Evolutionary conservation across 257 asterid species (phyloP).

Genomic region (Henckelia pumila): DNA sequence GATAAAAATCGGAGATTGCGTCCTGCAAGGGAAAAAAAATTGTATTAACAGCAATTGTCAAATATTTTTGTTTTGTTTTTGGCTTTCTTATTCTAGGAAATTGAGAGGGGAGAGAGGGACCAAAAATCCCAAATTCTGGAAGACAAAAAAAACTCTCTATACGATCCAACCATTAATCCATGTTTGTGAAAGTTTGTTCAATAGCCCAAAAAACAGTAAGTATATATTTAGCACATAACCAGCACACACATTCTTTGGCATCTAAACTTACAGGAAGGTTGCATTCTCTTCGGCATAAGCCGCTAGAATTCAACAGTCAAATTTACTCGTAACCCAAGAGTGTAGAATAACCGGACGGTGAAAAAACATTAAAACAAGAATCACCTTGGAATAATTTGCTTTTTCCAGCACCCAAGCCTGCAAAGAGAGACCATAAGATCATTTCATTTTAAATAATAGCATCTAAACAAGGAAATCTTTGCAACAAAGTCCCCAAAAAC

Average conservation of each 20-base stretch:
- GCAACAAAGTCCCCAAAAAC: not conserved
- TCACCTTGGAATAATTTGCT: slow-evolving; percentile 85
- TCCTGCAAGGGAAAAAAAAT: slow-evolving; percentile 58
- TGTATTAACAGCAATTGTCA: too few relatives aligned
- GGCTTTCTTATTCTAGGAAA: not conserved
- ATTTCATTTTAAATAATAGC: slow-evolving; percentile 3
- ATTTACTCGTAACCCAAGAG: too few relatives aligned
- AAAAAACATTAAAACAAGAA: not conserved
- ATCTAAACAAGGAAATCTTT: not conserved
- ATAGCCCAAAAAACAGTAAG: too few relatives aligned
- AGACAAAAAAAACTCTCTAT: too few relatives aligned
- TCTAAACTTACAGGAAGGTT: too few relatives aligned
- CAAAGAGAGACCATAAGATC: slow-evolving; percentile 23
- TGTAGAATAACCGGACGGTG: slow-evolving; percentile 1
- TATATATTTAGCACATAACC: too few relatives aligned
- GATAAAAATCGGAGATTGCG: slow-evolving; percentile 72
- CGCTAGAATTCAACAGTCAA: not conserved
- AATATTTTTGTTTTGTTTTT: too few relatives aligned
- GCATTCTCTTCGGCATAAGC: too few relatives aligned
- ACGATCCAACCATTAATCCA: not conserved
- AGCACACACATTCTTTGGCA: too few relatives aligned
- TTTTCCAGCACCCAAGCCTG: slow-evolving; percentile 82
- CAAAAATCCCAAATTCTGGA: too few relatives aligned
- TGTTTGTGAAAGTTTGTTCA: too few relatives aligned
- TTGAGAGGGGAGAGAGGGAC: too few relatives aligned